Base-by-base conservation (phyloP, 1,139 yeast genomes). In the Kluyveromyces sp. region DNA sequence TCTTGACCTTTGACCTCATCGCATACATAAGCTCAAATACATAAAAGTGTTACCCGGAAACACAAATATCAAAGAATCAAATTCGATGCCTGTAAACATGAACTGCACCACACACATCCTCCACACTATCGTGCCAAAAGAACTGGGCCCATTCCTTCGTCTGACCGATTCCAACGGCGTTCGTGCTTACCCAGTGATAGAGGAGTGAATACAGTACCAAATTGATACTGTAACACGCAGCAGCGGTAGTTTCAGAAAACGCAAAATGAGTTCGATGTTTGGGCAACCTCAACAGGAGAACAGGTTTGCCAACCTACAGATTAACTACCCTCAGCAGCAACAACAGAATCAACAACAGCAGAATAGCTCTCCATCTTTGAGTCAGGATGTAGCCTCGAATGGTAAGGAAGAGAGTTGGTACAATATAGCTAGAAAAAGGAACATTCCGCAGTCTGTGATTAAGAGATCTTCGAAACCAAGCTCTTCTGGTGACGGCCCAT, bases 361-460 rank as follows among this genome's bases (percentile, higher is more conserved):
- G 36, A 47, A 47, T 39, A 42, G 48, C 18, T 51, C 50, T 41
- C 48, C 53, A 41, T 33, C 42, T 47, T 41, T 41, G 53, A 46
- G 41, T 45, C 48, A 46, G 46, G 25, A 51, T 46, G 38, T 43
- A 46, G 43, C 39, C 39, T 32, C 48, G 17, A 49, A 46, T 42
- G 48, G 43, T 2, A 35, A 29, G n/a, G 45, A 33, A 22, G 41
- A 39, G 4, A 55, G 64, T 26, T 78, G 83, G 83, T 70, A 73
- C 50, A 74, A 72, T 42, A 74, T 74, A 49, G 72, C 77, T 16
- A 74, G 73, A 49, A 76, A 74, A 50, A 68, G 86, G 50, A 69
- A 75, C 1, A 75, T 79, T 38, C 86, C 87, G 16, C 66, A 68
- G n/a, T 63, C 62, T 3, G 63, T 71, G 13, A 58, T 71, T 20